Conservation (phyloP, 1,284 basidiomycete genomes). For the Thecaphora frezii region DNA sequence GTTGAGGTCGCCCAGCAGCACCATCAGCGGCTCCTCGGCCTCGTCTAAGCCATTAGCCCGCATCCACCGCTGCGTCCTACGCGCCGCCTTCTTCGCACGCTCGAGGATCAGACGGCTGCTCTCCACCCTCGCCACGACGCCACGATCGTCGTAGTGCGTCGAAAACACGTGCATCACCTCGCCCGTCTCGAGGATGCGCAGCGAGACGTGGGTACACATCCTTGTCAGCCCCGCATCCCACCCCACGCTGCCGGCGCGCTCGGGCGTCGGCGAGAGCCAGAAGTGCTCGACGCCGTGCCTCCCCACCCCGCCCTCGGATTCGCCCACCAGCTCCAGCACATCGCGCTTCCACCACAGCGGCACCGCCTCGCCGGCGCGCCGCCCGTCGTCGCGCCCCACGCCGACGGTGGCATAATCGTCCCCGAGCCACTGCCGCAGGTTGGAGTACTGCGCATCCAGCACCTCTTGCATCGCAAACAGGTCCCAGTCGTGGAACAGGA, state of each 20-base stretch:
- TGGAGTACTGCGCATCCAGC: constrained; percentile 24
- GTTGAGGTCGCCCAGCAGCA: constrained; percentile 45
- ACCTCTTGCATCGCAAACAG: constrained; percentile 45
- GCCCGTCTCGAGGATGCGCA: constrained; percentile 13
- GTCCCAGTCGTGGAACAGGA: constrained; percentile 38
- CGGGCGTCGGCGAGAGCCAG: constrained; percentile 36
- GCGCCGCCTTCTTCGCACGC: constrained; percentile 17
- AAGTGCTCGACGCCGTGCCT: constrained; percentile 39
- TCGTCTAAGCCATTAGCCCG: constrained; percentile 5
- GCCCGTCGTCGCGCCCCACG: constrained; percentile 35
- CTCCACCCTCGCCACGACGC: constrained; percentile 28
- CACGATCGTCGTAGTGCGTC: constrained; percentile 46
- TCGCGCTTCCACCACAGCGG: constrained; percentile 38
- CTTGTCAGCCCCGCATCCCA: constrained; percentile 45
- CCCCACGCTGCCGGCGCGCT: constrained; percentile 25
- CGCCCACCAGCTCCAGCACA: constrained; percentile 15
- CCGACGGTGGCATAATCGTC: constrained; percentile 34
- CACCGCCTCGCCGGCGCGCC: constrained; percentile 32
- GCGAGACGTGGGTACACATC: constrained; percentile 46
- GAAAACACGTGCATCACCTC: constrained; percentile 43
- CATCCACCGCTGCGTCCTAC: background rate
- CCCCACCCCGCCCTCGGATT: constrained; percentile 29
- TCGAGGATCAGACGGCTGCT: constrained; percentile 31
- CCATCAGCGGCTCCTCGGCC: constrained; percentile 21
- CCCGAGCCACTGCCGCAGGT: constrained; percentile 16